Evolutionary conservation across 1,139 yeast species (phyloP).

Genomic region (Suhomyces chickasaworum): DNA sequence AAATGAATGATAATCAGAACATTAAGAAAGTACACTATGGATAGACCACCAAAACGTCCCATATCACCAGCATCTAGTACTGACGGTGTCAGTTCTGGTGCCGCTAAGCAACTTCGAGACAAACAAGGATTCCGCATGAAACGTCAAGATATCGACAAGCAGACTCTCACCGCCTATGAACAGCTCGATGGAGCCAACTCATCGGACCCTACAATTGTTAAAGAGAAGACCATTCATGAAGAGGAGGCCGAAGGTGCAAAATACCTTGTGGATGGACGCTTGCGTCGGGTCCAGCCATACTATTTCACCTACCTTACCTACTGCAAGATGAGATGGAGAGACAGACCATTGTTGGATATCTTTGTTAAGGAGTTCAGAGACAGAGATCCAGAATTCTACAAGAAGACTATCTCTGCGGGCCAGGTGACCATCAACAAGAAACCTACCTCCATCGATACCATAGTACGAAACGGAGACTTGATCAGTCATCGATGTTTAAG

Average conservation of each 20-base stretch:
- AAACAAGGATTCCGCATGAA: slow-evolving; percentile 52
- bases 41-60: slow-evolving; percentile 5
- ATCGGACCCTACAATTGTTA: slow-evolving; percentile 27
- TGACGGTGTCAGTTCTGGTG: background rate
- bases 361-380: slow-evolving; percentile 86
- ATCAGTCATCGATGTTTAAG: slow-evolving; percentile 82
- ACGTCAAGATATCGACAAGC: slow-evolving; percentile 49
- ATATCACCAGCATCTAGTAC: slow-evolving; percentile 11
- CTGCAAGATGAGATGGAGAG: slow-evolving; percentile 92
- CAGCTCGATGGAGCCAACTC: slow-evolving; percentile 39
- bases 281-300: slow-evolving; percentile 81
- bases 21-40: slow-evolving; percentile 2
- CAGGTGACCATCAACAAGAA: slow-evolving; percentile 70
- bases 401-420: slow-evolving; percentile 67
- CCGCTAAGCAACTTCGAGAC: slow-evolving; percentile 38
- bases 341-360: slow-evolving; percentile 72
- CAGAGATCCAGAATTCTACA: slow-evolving; percentile 68
- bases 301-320: slow-evolving; percentile 86
- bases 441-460: slow-evolving; percentile 63
- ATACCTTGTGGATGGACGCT: slow-evolving; percentile 55
- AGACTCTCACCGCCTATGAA: slow-evolving; percentile 41
- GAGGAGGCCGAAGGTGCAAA: slow-evolving; percentile 57
- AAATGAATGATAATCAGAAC: background rate
- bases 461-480: slow-evolving; percentile 80
- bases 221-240: slow-evolving; percentile 50